These are phyloP conservation scores for Phylloporus sp. DNA, from an alignment of 768 basidiomycete species.

Conservation along the genomic window DNA sequence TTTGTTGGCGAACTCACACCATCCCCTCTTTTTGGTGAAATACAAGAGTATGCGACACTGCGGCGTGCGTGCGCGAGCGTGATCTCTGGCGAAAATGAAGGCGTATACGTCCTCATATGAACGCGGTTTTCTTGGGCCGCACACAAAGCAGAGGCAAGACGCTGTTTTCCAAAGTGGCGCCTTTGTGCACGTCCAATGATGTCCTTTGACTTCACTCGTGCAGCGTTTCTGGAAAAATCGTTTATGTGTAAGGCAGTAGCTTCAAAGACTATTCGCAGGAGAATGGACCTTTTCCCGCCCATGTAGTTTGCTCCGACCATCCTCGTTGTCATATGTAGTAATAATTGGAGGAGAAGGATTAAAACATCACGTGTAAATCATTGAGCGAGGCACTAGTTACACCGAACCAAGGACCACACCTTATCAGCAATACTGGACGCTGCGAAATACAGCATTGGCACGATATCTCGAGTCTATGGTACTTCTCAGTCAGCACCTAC, in stretches of 20 bases:
- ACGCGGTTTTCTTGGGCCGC: constrained; percentile 8
- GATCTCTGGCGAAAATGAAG: constrained; percentile 20
- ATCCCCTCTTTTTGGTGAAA: constrained; percentile 3
- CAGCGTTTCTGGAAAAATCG: constrained; percentile 46
- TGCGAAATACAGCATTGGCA: background rate
- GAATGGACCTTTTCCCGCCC: constrained; percentile 61
- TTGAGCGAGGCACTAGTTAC: no score
- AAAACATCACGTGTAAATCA: no score
- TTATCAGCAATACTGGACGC: background rate
- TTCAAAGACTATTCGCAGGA: background rate
- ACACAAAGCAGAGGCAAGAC: constrained; percentile 46
- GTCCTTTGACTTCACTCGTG: constrained; percentile 57
- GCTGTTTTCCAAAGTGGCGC: constrained; percentile 57
- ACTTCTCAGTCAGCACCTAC: background rate
- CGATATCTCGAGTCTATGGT: constrained; percentile 10
- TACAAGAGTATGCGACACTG: background rate
- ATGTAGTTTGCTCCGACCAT: constrained; percentile 75
- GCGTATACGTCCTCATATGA: background rate
- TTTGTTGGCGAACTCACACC: constrained; percentile 5
- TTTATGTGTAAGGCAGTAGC: background rate
- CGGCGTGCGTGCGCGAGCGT: constrained; percentile 26
- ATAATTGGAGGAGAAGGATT: no score
- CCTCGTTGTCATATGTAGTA: background rate
- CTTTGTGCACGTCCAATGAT: constrained; percentile 51
- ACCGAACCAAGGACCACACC: no score